phyloP scores from a whole-genome alignment of 305 asterid genomes.

The Ajuga reptans region DNA sequence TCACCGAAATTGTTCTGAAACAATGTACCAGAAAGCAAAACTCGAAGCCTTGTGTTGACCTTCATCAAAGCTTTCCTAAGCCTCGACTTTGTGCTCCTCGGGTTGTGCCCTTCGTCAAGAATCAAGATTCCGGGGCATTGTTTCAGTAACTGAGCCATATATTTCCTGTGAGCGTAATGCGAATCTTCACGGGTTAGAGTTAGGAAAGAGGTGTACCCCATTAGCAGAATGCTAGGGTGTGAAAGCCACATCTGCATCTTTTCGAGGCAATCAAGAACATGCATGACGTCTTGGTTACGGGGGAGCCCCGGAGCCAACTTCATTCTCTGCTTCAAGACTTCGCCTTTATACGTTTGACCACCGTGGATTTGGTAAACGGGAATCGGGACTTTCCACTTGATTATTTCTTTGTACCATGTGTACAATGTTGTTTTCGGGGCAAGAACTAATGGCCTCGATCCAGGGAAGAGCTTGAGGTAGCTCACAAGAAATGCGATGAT shows the following conservation, averaged over 20 bases:
- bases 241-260: constrained; percentile 96
- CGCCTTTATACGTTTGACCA: constrained; percentile 89
- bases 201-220: constrained; percentile 94
- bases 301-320: constrained; percentile 75
- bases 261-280: constrained; percentile 90
- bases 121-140: constrained; percentile 83
- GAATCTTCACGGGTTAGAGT: constrained; percentile 88
- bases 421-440: constrained; percentile 92
- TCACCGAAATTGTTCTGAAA: constrained; percentile 96
- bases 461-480: constrained; percentile 83
- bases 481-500: constrained; percentile 86
- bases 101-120: constrained; percentile 96
- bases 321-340: constrained; percentile 77
- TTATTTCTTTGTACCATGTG: constrained; percentile 93
- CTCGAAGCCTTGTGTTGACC: constrained; percentile 73
- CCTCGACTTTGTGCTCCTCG: constrained; percentile 93
- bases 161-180: constrained; percentile 81
- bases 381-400: constrained; percentile 89
- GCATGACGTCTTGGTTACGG: constrained; percentile 85
- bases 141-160: constrained; percentile 79
- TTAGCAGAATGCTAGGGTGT: constrained; percentile 79
- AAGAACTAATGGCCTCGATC: constrained; percentile 85
- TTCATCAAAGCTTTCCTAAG: constrained; percentile 84
- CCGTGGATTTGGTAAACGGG: constrained; percentile 98
- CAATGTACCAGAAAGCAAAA: constrained; percentile 77